Evolutionary conservation across 2,329 filamentous ascomycete species (phyloP).

Genomic region (Rosellinia necatrix): DNA sequence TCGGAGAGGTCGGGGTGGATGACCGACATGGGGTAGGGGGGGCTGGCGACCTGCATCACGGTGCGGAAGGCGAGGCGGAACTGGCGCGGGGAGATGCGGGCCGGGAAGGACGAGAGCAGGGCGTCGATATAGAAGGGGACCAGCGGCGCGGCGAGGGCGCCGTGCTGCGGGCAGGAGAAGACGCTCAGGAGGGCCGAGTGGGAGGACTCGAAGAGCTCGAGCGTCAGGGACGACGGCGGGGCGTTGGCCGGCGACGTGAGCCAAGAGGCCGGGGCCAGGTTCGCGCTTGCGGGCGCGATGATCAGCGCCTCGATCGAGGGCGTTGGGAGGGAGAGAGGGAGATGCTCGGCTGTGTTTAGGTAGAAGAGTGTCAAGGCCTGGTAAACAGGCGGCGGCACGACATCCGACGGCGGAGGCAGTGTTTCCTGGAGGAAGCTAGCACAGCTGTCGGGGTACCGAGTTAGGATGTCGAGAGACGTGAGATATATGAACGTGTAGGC

Average conservation of each 20-base stretch:
- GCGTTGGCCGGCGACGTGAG: slow-evolving; percentile 38
- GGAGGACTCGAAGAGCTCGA: slow-evolving; percentile 80
- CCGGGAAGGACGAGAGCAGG: slow-evolving; percentile 78
- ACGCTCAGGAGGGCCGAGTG: slow-evolving; percentile 82
- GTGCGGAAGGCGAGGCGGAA: slow-evolving; percentile 89
- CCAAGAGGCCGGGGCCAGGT: slow-evolving; percentile 57
- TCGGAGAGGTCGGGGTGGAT: slow-evolving; percentile 79
- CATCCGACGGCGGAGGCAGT: slow-evolving; percentile 54
- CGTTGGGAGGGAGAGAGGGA: slow-evolving; percentile 71
- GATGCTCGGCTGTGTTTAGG: slow-evolving; percentile 83
- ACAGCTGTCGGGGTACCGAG: slow-evolving; percentile 68
- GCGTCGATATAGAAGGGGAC: slow-evolving; percentile 84
- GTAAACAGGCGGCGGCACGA: slow-evolving; percentile 67
- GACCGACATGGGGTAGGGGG: slow-evolving; percentile 75
- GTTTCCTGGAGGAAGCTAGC: slow-evolving; percentile 70
- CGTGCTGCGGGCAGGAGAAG: slow-evolving; percentile 79
- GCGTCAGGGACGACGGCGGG: slow-evolving; percentile 50
- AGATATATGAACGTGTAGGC: slow-evolving; percentile 85
- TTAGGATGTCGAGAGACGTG: slow-evolving; percentile 79
- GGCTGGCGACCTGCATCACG: slow-evolving; percentile 78
- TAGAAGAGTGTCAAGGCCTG: slow-evolving; percentile 84
- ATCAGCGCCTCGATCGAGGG: slow-evolving; percentile 73
- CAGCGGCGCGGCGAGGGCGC: slow-evolving; percentile 69
- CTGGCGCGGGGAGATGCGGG: slow-evolving; percentile 78
- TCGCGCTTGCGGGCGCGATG: slow-evolving; percentile 73